Base-by-base conservation (phyloP, 1,284 basidiomycete species). In the Pisolithus thermaeus region DNA sequence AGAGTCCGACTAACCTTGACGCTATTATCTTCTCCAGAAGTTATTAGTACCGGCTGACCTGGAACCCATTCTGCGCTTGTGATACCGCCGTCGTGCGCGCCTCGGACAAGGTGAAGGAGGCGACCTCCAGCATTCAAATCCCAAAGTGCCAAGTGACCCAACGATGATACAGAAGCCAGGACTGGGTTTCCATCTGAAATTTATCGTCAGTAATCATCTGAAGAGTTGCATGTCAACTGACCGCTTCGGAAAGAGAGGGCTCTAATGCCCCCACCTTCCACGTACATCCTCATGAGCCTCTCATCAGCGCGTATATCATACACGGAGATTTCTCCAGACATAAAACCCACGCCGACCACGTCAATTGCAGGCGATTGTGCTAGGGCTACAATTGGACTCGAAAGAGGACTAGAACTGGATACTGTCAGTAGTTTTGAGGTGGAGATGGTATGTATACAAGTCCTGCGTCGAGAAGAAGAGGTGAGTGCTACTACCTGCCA, bases 281-380 rank as follows among this genome's bases (percentile, higher is more conserved):
- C 93, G 59, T 84, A 86, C 71, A 97, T 85, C 46, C 85, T 78
- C 76, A 97, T 87, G 14, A 98, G 74, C 36, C 85, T 76, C 67
- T 97, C 94, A 59, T 96, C 94, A 14, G 90, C 80, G 32, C 91
- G 81, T 50, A 98, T 80, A 65, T 99, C 96, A 61, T 94, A 88
- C 7, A 99, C 76, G 0, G 87, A 84, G 35, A 97, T 84, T 59
- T 90, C 84, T 37, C 97, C 96, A 4, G 90, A 90, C 0, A 84
- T 76, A 62, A 92, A 94, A 1, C 94, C 96, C 50, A 98, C 76
- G 12, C 91, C 97, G 28, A 99, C 77, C 6, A 99, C 91, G 62
- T 99, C 97, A 51, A 99, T 87, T 6, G 96, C 97, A 16, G 97
- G 96, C 9, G 92, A 94, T 64, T 98, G 97, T 0, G 83, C 81